Percentiles rank a stretch among this genome's conserved stretches.
phyloP scores from a whole-genome alignment of 352 stramenopile species.

The Phytophthora hybrid region DNA sequence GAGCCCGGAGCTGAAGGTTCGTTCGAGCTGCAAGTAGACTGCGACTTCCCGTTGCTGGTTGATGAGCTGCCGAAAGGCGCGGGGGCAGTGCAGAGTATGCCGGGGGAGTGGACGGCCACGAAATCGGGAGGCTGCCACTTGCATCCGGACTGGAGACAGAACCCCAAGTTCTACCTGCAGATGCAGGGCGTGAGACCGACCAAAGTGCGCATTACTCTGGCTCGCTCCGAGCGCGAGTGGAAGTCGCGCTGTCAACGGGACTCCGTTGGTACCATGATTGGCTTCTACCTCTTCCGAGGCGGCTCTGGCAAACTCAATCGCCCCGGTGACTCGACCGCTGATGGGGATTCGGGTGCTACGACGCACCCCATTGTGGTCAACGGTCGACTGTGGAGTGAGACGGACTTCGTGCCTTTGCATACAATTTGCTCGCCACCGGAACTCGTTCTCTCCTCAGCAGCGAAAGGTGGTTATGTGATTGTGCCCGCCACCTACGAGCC shows the following conservation, averaged over 20 bases:
- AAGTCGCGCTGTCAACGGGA: slow-evolving; percentile 83
- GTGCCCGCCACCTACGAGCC: slow-evolving; percentile 92
- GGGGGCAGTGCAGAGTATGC: slow-evolving; percentile 76
- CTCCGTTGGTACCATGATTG: slow-evolving; percentile 90
- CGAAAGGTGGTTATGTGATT: slow-evolving; percentile 89
- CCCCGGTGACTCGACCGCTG: slow-evolving; percentile 26
- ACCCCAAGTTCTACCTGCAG: slow-evolving; percentile 84
- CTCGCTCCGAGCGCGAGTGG: slow-evolving; percentile 87
- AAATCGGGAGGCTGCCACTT: slow-evolving; percentile 81
- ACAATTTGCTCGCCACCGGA: slow-evolving; percentile 73
- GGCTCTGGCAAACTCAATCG: slow-evolving; percentile 48
- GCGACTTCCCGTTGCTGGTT: slow-evolving; percentile 72
- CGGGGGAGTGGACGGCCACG: slow-evolving; percentile 78
- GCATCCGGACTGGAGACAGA: slow-evolving; percentile 88
- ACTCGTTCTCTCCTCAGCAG: slow-evolving; percentile 66
- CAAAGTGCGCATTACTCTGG: slow-evolving; percentile 84
- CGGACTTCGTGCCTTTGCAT: slow-evolving; percentile 86
- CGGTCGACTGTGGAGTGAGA: slow-evolving; percentile 80
- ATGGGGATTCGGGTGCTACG: slow-evolving; percentile 16
- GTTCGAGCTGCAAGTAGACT: slow-evolving; percentile 91
- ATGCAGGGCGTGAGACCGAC: slow-evolving; percentile 75
- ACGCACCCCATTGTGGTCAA: slow-evolving; percentile 67
- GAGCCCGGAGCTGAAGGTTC: slow-evolving; percentile 73
- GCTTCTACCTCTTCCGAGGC: slow-evolving; percentile 87
- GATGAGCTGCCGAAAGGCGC: slow-evolving; percentile 63